phyloP scores from a whole-genome alignment of 208 protist species.

The Trypanosoma conorhini region DNA sequence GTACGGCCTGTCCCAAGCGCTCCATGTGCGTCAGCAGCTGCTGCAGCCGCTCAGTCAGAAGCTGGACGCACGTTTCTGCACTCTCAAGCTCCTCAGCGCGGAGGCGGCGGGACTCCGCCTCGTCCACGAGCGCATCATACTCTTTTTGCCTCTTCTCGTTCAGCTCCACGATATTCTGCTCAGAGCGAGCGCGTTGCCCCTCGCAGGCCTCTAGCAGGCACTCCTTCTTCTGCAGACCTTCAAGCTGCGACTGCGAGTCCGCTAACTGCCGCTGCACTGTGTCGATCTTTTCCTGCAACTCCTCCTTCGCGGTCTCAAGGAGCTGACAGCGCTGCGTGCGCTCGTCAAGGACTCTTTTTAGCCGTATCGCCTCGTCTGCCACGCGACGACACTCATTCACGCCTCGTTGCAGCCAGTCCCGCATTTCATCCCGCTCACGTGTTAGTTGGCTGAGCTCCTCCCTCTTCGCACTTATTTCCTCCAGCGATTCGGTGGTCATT shows the following conservation, averaged over 20 bases:
- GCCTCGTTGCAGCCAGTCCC: conserved; percentile 32
- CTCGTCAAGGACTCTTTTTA: conserved; percentile 21
- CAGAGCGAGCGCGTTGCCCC: conserved; percentile 1
- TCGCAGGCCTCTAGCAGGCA: conserved; percentile 10
- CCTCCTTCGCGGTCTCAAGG: conserved; percentile 9
- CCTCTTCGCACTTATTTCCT: conserved; percentile 6
- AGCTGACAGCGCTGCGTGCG: conserved; percentile 4
- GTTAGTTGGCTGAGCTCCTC: conserved; percentile 16
- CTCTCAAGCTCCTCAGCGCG: conserved; percentile 6
- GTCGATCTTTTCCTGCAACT: conserved; percentile 13
- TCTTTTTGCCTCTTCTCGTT: conserved; percentile 7
- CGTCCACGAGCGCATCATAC: conserved; percentile 17
- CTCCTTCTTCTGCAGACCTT: conserved; percentile 1
- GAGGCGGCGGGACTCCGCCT: conserved; percentile 15
- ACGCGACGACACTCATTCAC: conserved; percentile 37
- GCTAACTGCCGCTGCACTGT: conserved; percentile 13
- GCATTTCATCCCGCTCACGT: conserved; percentile 31
- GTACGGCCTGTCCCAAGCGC: conserved; percentile 17
- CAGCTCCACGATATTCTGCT: conserved; percentile 6
- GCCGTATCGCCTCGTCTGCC: conserved; percentile 27
- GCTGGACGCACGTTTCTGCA: conserved; percentile 15
- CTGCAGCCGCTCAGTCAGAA: conserved; percentile 18
- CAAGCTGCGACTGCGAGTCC: conserved; percentile 5
- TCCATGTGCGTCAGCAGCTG: conserved; percentile 16
- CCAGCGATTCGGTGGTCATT: not conserved